Conservation (phyloP, 169 alveolate species). For the Perkinsus olseni region DNA sequence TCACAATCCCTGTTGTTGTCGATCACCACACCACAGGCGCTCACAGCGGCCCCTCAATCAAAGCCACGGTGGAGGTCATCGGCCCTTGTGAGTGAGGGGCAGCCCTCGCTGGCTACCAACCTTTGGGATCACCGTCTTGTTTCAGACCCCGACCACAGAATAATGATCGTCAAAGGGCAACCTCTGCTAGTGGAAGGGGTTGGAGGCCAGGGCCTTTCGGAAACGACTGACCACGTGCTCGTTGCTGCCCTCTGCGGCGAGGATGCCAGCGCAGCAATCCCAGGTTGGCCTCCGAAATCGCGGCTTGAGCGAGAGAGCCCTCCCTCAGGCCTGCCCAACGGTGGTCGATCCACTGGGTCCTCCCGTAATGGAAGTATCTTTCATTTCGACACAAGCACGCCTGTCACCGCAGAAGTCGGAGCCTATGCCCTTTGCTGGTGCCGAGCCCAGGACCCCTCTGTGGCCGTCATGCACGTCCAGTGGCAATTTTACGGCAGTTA, state of each 20-base stretch:
- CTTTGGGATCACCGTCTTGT: not conserved
- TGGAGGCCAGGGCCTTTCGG: not conserved
- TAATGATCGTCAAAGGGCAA: not conserved
- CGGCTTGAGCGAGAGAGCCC: not conserved
- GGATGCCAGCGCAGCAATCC: not conserved
- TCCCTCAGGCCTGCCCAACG: not conserved
- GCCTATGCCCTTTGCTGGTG: not conserved
- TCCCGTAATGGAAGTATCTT: not conserved
- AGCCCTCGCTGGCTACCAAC: not conserved
- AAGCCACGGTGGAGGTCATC: not conserved
- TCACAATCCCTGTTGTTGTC: not conserved
- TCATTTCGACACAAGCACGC: not conserved
- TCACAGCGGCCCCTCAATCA: not conserved
- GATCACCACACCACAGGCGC: not conserved
- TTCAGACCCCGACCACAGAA: not conserved
- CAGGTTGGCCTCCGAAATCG: not conserved
- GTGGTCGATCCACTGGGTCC: not conserved
- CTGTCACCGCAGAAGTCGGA: not conserved
- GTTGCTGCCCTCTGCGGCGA: not conserved
- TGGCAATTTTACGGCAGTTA: not conserved
- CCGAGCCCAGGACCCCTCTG: not conserved
- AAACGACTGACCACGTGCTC: not conserved
- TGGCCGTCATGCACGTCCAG: not conserved
- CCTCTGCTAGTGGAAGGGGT: not conserved
- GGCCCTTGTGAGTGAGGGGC: not conserved